Conservation (phyloP, 768 basidiomycete species). For the Cyclocybe cylindracea region DNA sequence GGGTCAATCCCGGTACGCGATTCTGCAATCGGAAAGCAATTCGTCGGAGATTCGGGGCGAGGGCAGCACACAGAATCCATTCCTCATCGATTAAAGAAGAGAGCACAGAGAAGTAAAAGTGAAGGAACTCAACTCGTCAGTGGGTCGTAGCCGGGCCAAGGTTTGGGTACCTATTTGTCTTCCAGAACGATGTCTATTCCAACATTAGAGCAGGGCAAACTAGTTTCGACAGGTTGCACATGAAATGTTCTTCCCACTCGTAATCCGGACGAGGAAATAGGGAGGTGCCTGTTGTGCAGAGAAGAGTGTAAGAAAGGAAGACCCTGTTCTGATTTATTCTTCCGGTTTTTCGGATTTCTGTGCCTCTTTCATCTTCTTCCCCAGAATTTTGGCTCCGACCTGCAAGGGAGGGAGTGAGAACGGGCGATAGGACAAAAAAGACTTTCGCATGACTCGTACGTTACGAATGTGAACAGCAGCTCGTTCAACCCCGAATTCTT, state of each 20-base stretch:
- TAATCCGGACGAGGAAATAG: background rate
- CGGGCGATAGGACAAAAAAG: slow-evolving; percentile 7
- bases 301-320: background rate
- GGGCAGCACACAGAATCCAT: slow-evolving; percentile 20
- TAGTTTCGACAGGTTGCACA: too few relatives aligned
- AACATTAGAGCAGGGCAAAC: too few relatives aligned
- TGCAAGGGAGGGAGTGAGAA: slow-evolving; percentile 30
- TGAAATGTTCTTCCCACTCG: too few relatives aligned
- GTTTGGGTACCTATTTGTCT: too few relatives aligned
- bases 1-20: slow-evolving; percentile 7
- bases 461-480: slow-evolving; percentile 84
- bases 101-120: background rate
- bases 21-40: slow-evolving; percentile 7
- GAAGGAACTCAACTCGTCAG: background rate
- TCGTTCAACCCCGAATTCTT: slow-evolving; percentile 77
- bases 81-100: slow-evolving; percentile 18
- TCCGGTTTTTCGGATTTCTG: slow-evolving; percentile 40
- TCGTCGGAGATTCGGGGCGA: slow-evolving; percentile 17
- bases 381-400: slow-evolving; percentile 82
- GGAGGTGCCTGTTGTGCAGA: background rate
- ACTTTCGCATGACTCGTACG: slow-evolving; percentile 40
- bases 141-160: too few relatives aligned
- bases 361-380: slow-evolving; percentile 55
- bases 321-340: slow-evolving; percentile 27
- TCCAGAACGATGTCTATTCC: too few relatives aligned